Conservation (phyloP, 2,329 filamentous ascomycete genomes). For the Fusarium sp. region DNA sequence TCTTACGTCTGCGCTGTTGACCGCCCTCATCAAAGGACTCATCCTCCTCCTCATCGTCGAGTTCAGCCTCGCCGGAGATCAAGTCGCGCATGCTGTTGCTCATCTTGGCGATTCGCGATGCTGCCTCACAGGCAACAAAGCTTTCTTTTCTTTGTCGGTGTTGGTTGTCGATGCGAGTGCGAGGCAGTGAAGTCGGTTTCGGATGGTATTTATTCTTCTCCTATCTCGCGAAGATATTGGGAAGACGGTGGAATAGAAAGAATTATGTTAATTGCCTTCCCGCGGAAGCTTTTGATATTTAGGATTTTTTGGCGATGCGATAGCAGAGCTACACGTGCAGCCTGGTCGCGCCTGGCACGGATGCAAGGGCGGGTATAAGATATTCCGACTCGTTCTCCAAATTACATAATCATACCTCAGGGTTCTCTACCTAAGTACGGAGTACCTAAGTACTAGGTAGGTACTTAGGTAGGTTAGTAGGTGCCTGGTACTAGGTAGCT, state of each 20-base stretch:
- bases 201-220: not conserved
- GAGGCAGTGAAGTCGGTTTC: slow-evolving; percentile 6
- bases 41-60: slow-evolving; percentile 88
- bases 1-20: slow-evolving; percentile 66
- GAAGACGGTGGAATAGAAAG: slow-evolving; percentile 24
- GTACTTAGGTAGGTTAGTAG: too few relatives aligned
- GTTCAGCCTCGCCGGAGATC: slow-evolving; percentile 86
- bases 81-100: slow-evolving; percentile 78
- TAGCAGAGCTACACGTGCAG: slow-evolving; percentile 47
- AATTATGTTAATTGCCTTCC: slow-evolving; percentile 25
- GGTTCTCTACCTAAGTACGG: too few relatives aligned
- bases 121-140: slow-evolving; percentile 48
- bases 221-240: slow-evolving; percentile 7
- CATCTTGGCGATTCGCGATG: slow-evolving; percentile 61
- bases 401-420: slow-evolving; percentile 16
- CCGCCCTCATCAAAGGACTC: slow-evolving; percentile 84
- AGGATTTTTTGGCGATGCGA: slow-evolving; percentile 47
- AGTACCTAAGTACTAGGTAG: too few relatives aligned
- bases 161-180: slow-evolving; percentile 19
- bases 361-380: slow-evolving; percentile 26
- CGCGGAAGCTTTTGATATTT: slow-evolving; percentile 34
- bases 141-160: slow-evolving; percentile 35
- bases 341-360: slow-evolving; percentile 48
- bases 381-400: slow-evolving; percentile 21
- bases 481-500: too few relatives aligned